Evolutionary conservation across 2,329 filamentous ascomycete species (phyloP), one percentile per base, ranked within the genome.

Genomic region (Botryotinia convoluta): DNA sequence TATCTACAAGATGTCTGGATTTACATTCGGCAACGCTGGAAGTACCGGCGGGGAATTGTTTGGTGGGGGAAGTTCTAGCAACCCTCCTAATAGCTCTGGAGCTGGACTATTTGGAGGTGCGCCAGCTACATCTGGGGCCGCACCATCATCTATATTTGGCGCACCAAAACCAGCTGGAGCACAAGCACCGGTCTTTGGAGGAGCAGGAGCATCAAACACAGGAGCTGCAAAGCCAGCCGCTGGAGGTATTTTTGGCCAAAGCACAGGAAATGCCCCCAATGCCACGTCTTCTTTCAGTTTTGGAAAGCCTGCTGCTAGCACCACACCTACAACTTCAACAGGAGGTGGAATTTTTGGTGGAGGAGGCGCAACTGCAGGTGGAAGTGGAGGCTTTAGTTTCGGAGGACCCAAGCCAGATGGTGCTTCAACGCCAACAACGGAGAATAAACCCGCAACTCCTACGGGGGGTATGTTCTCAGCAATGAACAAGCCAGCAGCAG

Each of bases 21-120:
- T 82, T 72, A 78, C 51, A 73, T 84, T 84, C 74, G 81, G 81
- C 61, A 61, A 42, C 67, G 54, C 74, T 26, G 73, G 70, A 51
- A 77, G 77, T 37, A 74, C 74, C 6, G 68, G 72, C 22, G 69
- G 59, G 8, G n/a, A 45, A 42, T 18, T 65, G 42, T 71, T 64
- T 35, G 69, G 69, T 42, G 37, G 68, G 61, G 72, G 64, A 68
- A 69, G 61, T 35, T 32, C 61, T 29, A 72, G 42, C 39, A 72
- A 59, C 44, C 51, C 70, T n/a, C 62, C 71, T n/a, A 72, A 72
- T 32, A 60, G 61, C 39, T 72, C 71, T 59, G 71, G 71, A n/a
- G 45, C 62, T 67, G 61, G 60, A 29, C 60, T 64, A 20, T 73
- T 71, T 73, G 67, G 68, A 61, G 29, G 68, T 59, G 48, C 59